phyloP scores from a whole-genome alignment of 208 protist species.

The Phytomonas sp. region DNA sequence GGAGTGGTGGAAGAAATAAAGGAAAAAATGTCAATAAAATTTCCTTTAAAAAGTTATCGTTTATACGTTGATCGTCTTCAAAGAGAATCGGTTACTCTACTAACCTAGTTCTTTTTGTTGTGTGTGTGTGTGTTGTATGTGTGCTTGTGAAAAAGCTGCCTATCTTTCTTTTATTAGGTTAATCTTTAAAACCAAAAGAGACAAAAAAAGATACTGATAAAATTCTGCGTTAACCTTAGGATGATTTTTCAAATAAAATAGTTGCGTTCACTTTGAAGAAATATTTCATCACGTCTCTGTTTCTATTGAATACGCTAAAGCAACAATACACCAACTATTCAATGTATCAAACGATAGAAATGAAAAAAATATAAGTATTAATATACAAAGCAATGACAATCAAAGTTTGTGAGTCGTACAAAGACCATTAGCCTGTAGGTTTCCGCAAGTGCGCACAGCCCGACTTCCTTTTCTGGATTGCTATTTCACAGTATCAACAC shows the following conservation, averaged over 20 bases:
- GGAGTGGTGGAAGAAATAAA: not conserved
- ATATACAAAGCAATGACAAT: not conserved
- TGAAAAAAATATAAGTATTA: not conserved
- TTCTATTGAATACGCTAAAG: not conserved
- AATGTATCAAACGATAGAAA: not conserved
- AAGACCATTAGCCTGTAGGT: not conserved
- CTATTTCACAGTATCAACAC: conserved; percentile 9
- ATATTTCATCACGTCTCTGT: not conserved
- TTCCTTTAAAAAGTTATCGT: not conserved
- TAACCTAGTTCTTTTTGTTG: not conserved
- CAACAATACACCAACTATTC: not conserved
- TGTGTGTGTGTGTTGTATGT: not conserved
- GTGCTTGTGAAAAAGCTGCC: not conserved
- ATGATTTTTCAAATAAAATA: not conserved
- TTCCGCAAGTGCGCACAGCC: not conserved
- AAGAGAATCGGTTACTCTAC: not conserved
- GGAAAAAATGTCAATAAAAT: not conserved
- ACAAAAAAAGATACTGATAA: not conserved
- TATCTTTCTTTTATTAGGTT: not conserved
- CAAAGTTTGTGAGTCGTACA: not conserved
- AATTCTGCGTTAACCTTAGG: not conserved
- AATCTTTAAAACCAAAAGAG: not conserved
- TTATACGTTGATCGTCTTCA: not conserved
- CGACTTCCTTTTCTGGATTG: not conserved
- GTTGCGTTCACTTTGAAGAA: not conserved